Evolutionary conservation across 108 stramenopile species (phyloP), one percentile per base, ranked within the genome.

Genomic region (Stephanodiscus triporus): DNA sequence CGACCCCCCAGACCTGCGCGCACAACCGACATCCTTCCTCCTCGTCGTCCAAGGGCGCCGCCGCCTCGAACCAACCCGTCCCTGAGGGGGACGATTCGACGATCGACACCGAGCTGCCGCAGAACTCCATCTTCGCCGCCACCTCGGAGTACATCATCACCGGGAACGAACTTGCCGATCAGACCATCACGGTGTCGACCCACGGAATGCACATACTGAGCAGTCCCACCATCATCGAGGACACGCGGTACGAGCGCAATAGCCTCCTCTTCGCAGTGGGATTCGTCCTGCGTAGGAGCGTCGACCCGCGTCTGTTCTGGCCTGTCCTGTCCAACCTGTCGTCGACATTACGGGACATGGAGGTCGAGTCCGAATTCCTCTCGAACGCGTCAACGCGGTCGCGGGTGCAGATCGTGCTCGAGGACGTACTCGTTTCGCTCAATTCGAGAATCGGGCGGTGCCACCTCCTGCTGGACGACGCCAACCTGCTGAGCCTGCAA

Each of bases 91-190:
- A 75, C 47, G 66, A 59, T 32, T 79, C 72, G 9, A 73, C 78
- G 32, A 66, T 79, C 22, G 78, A 79, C 43, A 77, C 67, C 47
- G 76, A 77, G 22, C 47, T 68, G 42, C 43, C 62, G 24, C 62
- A 69, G 70, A 72, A 78, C 32, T 89, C 89, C 17, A 90, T 94
- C 42, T 94, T 94, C 74, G 88, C 89, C 48, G 86, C 88, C 0
- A 88, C 89, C 2, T 78, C 78, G 29, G 91, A 93, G 59, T 95
- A 90, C 73, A 91, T 91, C 22, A 93, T 95, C 49, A 95, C 91
- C 9, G 94, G 91, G 22, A 86, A 81, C 38, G 94, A 93, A 57
- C 58, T 93, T 43, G 84, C 90, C 7, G 88, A 89, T 54, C 88
- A 89, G 64, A 85, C 88, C 23, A 88, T 93, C 30, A 90, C 83